A percentile compares a stretch with the other conserved stretches of the same genome.
Conservation (phyloP, 2,329 filamentous ascomycete genomes). For the Trichophyton simii region DNA sequence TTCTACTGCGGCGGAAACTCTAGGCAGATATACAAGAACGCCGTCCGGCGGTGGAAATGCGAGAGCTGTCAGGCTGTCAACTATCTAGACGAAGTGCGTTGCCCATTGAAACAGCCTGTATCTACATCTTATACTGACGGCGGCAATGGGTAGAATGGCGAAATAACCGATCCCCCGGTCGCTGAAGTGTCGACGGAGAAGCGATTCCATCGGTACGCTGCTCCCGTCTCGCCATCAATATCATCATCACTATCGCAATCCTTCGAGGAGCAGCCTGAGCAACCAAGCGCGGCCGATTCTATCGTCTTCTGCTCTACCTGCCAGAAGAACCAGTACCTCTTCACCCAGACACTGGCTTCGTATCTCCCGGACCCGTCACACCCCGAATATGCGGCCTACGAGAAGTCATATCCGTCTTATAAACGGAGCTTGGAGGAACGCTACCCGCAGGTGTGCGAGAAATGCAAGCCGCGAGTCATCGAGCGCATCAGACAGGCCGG, state of each 20-base stretch:
- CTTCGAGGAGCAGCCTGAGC: conserved; percentile 31
- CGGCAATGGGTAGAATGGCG: conserved; percentile 50
- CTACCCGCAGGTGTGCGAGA: conserved; percentile 78
- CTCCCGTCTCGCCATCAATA: conserved; percentile 23
- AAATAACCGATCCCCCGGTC: conserved; percentile 76
- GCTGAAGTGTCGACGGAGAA: conserved; percentile 38
- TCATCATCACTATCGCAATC: conserved; percentile 19
- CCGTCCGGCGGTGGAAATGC: conserved; percentile 42
- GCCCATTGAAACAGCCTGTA: background rate
- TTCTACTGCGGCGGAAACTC: conserved; percentile 73
- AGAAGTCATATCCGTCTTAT: conserved; percentile 57
- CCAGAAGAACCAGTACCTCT: conserved; percentile 75
- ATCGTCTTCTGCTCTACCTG: conserved; percentile 62
- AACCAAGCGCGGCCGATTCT: conserved; percentile 22
- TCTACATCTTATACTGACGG: conserved; percentile 11
- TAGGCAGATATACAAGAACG: conserved; percentile 55
- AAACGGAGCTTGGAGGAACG: conserved; percentile 60
- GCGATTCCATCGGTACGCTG: conserved; percentile 38
- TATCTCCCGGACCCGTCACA: conserved; percentile 59
- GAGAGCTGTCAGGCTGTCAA: conserved; percentile 56
- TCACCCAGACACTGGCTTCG: conserved; percentile 61
- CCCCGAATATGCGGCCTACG: conserved; percentile 55
- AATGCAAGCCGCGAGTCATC: conserved; percentile 64
- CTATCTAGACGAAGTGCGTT: conserved; percentile 69
- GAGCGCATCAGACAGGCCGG: conserved; percentile 55